phyloP scores from a whole-genome alignment of 345 rosid genomes.

The Pistacia atlantica region DNA sequence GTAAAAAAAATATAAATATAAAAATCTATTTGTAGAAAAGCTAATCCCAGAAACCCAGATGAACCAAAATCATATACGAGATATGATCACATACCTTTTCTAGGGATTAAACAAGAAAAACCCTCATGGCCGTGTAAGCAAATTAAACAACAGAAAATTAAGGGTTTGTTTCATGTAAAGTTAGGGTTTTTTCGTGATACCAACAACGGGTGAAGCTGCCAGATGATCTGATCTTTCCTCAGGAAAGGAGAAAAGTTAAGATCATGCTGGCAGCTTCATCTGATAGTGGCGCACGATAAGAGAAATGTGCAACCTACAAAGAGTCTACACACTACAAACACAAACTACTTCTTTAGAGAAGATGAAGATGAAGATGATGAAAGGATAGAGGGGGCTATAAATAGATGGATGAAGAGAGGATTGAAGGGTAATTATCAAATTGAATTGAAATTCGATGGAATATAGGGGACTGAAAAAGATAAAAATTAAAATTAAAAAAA shows the following conservation, averaged over 20 bases:
- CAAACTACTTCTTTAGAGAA: not conserved
- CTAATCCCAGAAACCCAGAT: constrained; percentile 26
- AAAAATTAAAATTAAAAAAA: not conserved
- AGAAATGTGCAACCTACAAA: constrained; percentile 12
- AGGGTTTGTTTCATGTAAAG: constrained; percentile 20
- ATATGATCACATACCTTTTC: constrained; percentile 18
- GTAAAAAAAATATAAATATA: not conserved
- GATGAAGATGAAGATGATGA: constrained; percentile 23
- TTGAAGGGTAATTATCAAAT: constrained; percentile 20
- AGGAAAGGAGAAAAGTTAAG: constrained; percentile 46
- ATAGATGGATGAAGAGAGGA: constrained; percentile 23
- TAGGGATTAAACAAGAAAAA: constrained; percentile 24
- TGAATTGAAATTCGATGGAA: constrained; percentile 6
- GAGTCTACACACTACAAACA: not conserved
- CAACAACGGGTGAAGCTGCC: constrained; percentile 88
- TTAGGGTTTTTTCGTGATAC: constrained; percentile 53
- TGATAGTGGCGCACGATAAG: constrained; percentile 57
- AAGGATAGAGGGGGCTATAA: constrained; percentile 23
- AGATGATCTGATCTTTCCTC: constrained; percentile 77
- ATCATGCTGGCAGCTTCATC: constrained; percentile 99
- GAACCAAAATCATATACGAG: constrained; percentile 17
- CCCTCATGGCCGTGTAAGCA: constrained; percentile 12
- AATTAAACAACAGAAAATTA: not conserved
- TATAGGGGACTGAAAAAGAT: constrained; percentile 3
- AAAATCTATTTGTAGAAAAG: not conserved